Base-by-base conservation (phyloP, 1,284 basidiomycete species). In the Peniophora sp. region DNA sequence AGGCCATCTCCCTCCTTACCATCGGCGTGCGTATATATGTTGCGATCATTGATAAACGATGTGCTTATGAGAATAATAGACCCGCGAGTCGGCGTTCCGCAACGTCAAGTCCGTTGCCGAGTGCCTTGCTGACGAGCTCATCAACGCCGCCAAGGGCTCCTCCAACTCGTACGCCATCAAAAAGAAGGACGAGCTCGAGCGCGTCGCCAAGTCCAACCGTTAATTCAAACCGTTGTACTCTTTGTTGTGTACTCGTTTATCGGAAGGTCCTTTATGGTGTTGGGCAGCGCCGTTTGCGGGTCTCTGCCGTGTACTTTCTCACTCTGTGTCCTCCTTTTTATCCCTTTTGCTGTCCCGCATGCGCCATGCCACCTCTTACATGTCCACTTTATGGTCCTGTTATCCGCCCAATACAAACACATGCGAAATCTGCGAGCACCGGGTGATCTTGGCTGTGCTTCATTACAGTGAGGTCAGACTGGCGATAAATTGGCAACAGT, bases 101-200 rank as follows among this genome's bases (percentile, higher is more conserved):
- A 99, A 99, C 78, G 92, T 97, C 69, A 99, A 99, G 78, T 97
- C 93, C 58, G 89, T 99, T 63, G 92, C 94, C 55, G 94, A 98
- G 78, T 98, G 96, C 77, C 83, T 99, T 56, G 97, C 97, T 59
- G 97, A 99, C 70, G 97, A 99, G 75, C 89, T 99, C 64, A 98
- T 99, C 84, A 99, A 99, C 75, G 97, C 97, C 55, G 97, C 97
- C 64, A 99, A 99, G 83, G 97, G 97, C 60, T 99, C 97, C 55
- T 98, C 95, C 66, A 99, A 99, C 89, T 98, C 96, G 57, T 99
- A 97, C 71, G 96, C 97, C 61, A 99, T 99, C 84, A 97, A 97
- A 87, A 90, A 89, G 87, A 90, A 91, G 74, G 91, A 93, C 71
- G 92, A 95, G 76, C 85, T 98, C 62, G 96, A 98, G 82, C 96